phyloP scores from a whole-genome alignment of 768 basidiomycete genomes.

The Calocera viscosa region DNA sequence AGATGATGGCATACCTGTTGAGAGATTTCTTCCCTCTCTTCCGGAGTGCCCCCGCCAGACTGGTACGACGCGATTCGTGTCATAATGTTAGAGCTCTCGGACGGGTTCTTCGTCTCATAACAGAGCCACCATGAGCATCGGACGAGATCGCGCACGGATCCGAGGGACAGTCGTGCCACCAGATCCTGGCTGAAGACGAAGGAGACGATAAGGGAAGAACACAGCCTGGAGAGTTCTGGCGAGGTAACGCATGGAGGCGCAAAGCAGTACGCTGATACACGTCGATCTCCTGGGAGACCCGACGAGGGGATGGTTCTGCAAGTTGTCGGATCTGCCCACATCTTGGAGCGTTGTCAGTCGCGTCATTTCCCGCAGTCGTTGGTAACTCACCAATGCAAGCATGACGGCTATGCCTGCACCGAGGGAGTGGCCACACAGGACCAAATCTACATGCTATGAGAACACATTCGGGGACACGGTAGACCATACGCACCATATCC shows the following conservation, averaged over 20 bases:
- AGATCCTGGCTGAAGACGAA: constrained; percentile 76
- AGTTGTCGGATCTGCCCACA: constrained; percentile 75
- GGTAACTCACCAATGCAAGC: constrained; percentile 48
- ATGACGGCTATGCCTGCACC: constrained; percentile 72
- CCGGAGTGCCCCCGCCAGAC: constrained; percentile 11
- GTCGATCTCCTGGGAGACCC: constrained; percentile 44
- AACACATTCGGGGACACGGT: too few relatives aligned
- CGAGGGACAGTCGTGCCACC: constrained; percentile 64
- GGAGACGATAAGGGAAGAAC: constrained; percentile 54
- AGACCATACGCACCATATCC: constrained; percentile 52
- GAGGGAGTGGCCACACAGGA: constrained; percentile 71
- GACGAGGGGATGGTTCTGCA: constrained; percentile 51
- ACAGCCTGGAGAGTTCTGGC: constrained; percentile 44
- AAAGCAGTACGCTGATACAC: constrained; percentile 62
- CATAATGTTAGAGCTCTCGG: constrained; percentile 19
- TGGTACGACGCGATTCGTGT: constrained; percentile 13
- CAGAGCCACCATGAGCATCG: constrained; percentile 71
- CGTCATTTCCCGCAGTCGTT: not conserved
- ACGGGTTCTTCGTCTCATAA: constrained; percentile 41
- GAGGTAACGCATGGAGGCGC: constrained; percentile 66
- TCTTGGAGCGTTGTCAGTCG: constrained; percentile 31
- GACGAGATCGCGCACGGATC: constrained; percentile 61
- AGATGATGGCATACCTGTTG: constrained; percentile 19
- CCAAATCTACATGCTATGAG: constrained; percentile 38
- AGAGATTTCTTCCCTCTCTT: constrained; percentile 15